Conservation (phyloP, 2,329 filamentous ascomycete genomes). For the Zymoseptoria ardabiliae region DNA sequence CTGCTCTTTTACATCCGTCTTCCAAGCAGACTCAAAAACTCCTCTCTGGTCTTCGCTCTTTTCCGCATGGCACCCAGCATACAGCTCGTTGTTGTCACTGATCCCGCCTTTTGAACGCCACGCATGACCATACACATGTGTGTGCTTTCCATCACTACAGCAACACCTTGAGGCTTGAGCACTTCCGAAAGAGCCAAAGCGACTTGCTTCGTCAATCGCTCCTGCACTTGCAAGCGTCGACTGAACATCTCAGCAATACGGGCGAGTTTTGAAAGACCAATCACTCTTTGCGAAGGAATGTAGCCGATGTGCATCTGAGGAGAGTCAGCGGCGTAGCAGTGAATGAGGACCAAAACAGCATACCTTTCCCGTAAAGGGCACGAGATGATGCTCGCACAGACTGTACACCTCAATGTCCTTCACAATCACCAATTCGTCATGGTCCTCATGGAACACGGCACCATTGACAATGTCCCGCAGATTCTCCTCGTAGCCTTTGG, state of each 20-base stretch:
- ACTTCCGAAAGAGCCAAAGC: conserved; percentile 90
- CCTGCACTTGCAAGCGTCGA: conserved; percentile 87
- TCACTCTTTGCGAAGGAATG: conserved; percentile 83
- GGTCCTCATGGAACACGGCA: conserved; percentile 91
- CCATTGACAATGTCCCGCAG: conserved; percentile 84
- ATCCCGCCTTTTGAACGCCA: conserved; percentile 86
- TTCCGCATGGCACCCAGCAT: conserved; percentile 94
- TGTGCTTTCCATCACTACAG: conserved; percentile 93
- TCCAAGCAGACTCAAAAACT: conserved; percentile 71
- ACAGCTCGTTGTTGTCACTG: conserved; percentile 88
- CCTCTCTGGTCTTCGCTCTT: conserved; percentile 87
- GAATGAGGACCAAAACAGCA: not conserved
- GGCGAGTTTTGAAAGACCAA: conserved; percentile 91
- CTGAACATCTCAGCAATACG: conserved; percentile 97
- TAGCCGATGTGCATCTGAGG: conserved; percentile 95
- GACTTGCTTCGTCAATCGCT: conserved; percentile 91
- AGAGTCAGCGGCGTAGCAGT: conserved; percentile 1
- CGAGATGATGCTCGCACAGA: conserved; percentile 93
- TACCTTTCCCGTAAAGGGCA: conserved; percentile 93
- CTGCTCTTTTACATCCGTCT: conserved; percentile 9
- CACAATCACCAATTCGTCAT: conserved; percentile 95
- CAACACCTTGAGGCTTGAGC: conserved; percentile 86
- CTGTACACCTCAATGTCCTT: conserved; percentile 96
- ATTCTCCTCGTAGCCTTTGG: conserved; percentile 94
- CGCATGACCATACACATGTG: conserved; percentile 99